These are phyloP conservation scores for Penicillium canescens DNA, from an alignment of 495 filamentous ascomycete species.

Conservation along the genomic window DNA sequence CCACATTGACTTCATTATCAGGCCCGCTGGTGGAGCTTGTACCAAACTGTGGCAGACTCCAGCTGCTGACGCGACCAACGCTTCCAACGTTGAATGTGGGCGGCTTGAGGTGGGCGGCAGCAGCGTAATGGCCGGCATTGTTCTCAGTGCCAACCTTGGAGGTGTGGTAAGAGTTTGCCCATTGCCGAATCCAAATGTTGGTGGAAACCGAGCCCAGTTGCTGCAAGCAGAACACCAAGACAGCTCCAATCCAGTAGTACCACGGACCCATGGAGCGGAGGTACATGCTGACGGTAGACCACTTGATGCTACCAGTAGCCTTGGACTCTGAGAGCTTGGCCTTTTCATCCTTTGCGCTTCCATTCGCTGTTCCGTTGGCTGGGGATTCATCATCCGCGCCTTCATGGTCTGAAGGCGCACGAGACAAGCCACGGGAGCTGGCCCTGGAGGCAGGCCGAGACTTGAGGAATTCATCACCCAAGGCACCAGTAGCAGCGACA, in stretches of 20 bases:
- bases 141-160: conserved; percentile 20
- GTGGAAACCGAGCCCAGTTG: conserved; percentile 82
- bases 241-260: conserved; percentile 86
- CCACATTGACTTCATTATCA: conserved; percentile 65
- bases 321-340: conserved; percentile 69
- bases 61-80: conserved; percentile 36
- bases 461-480: conserved; percentile 81
- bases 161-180: conserved; percentile 66
- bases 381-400: conserved; percentile 33
- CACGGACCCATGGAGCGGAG: conserved; percentile 86
- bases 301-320: conserved; percentile 80
- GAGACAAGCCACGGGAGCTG: conserved; percentile 68
- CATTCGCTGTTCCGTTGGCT: conserved; percentile 37
- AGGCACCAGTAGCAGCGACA: conserved; percentile 77
- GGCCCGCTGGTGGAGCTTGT: conserved; percentile 18
- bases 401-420: conserved; percentile 63
- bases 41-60: conserved; percentile 29
- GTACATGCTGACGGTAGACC: conserved; percentile 81
- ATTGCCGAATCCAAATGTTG: conserved; percentile 92
- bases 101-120: conserved; percentile 38
- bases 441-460: conserved; percentile 65
- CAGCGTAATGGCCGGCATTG: conserved; percentile 40
- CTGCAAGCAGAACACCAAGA: conserved; percentile 72
- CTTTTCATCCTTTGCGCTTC: conserved; percentile 41
- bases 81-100: conserved; percentile 43